Evolutionary conservation across 1,139 yeast species (phyloP), one percentile per base, ranked within the genome.

Genomic region (Protomyces macrosporus): DNA sequence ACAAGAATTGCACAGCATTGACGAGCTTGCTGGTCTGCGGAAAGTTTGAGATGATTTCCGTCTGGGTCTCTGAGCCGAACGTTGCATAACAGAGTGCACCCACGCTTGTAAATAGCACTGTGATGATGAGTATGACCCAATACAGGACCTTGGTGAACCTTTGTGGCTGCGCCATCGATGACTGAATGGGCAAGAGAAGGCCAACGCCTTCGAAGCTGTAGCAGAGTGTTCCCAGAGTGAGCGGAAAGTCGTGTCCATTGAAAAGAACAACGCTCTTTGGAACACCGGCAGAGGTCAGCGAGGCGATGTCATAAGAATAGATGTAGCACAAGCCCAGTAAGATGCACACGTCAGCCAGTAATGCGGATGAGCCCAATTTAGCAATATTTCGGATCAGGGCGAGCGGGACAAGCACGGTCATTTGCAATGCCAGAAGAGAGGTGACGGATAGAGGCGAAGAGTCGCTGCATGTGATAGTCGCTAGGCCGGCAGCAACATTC

Each of bases 201-300:
- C 98, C 98, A 66, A 93, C 88, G 6, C 98, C 98, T 75, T 93
- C 98, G 73, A 88, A 93, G 7, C 98, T 91, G 81, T 93, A 93
- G 53, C 93, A 91, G 0, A 97, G 97, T 1, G 96, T 91, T 16
- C 70, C 70, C 32, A 68, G 67, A 36, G 69, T 68, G 45, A 69
- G 60, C 1, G 69, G 67, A 65, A 69, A 69, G 64, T 85, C 84
- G 9, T 80, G 76, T 51, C 79, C 73, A 73, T 93, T 90, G 78
- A 91, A 88, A 72, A 82, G 75, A 60, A 78, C 79, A 52, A 85
- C 75, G 7, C 52, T 52, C 37, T 81, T 78, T 0, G 91, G 85
- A 30, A 86, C 75, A 3, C 89, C 89, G 36, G 79, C 72, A 0
- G 78, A 75, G 23, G 80, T 69, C 65, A 88, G 78, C 65, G 87